These are phyloP conservation scores for Candida berthetii DNA, from an alignment of 805 yeast genomes.

Conservation along the genomic window DNA sequence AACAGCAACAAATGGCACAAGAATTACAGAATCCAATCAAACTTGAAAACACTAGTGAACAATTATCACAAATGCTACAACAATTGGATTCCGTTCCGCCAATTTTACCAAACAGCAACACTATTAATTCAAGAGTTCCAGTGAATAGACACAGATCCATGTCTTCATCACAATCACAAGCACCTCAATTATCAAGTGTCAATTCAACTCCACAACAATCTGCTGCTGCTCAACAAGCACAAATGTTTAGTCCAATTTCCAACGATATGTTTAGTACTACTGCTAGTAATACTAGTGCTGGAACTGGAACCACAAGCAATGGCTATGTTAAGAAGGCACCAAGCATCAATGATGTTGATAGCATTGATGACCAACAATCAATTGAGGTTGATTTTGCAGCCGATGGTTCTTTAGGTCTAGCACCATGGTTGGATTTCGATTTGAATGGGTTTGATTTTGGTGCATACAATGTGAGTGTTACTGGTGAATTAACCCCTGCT, in stretches of 20 bases:
- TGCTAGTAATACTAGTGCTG: background rate
- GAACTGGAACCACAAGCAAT: no score
- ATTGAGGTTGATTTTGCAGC: slow-evolving; percentile 59
- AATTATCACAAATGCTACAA: slow-evolving; percentile 19
- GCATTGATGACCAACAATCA: slow-evolving; percentile 5
- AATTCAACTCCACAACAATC: background rate
- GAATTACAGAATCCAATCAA: background rate
- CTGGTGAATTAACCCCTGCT: slow-evolving; percentile 4
- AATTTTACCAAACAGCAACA: slow-evolving; percentile 9
- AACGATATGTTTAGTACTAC: background rate
- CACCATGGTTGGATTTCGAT: slow-evolving; percentile 54
- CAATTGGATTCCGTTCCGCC: slow-evolving; percentile 20
- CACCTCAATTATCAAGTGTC: background rate
- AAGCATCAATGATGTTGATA: slow-evolving; percentile 2
- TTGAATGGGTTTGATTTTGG: slow-evolving; percentile 16
- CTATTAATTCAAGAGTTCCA: slow-evolving; percentile 8
- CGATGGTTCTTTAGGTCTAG: slow-evolving; percentile 75
- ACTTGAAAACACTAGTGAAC: background rate
- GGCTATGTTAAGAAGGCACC: background rate
- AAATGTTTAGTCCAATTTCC: background rate
- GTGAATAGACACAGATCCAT: slow-evolving; percentile 5
- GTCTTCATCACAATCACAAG: slow-evolving; percentile 5
- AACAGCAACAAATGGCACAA: background rate
- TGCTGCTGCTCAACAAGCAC: background rate
- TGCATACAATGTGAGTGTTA: slow-evolving; percentile 5